These are phyloP conservation scores for Skeletonema marinoi DNA, from an alignment of 108 stramenopile species.

Conservation along the genomic window DNA sequence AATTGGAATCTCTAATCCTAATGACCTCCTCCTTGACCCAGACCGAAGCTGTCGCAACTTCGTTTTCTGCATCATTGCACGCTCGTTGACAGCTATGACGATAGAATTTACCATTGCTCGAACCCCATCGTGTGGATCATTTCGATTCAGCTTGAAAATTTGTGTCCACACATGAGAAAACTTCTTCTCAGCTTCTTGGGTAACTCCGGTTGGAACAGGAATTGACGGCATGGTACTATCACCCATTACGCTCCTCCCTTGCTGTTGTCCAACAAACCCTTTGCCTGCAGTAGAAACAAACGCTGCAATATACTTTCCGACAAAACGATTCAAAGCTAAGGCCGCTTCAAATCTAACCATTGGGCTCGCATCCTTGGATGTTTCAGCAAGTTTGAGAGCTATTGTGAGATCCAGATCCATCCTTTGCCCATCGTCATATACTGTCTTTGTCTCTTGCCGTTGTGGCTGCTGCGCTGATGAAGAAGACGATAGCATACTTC, in stretches of 20 bases:
- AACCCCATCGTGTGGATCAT: slow-evolving; percentile 73
- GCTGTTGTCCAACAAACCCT: slow-evolving; percentile 1
- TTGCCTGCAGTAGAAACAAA: slow-evolving; percentile 80
- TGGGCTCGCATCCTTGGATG: slow-evolving; percentile 64
- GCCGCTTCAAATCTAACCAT: slow-evolving; percentile 80
- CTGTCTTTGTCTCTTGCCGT: slow-evolving; percentile 23
- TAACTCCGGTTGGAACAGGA: slow-evolving; percentile 55
- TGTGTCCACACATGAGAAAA: slow-evolving; percentile 75
- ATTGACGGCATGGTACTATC: slow-evolving; percentile 20
- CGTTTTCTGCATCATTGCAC: slow-evolving; percentile 49
- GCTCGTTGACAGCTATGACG: slow-evolving; percentile 76
- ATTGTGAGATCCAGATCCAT: background rate
- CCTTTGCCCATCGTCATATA: slow-evolving; percentile 18
- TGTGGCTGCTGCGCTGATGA: slow-evolving; percentile 2
- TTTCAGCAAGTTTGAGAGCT: slow-evolving; percentile 10
- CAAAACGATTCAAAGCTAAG: slow-evolving; percentile 57
- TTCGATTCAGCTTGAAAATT: slow-evolving; percentile 61
- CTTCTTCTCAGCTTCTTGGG: slow-evolving; percentile 42
- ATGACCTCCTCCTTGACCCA: slow-evolving; percentile 23
- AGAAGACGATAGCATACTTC: slow-evolving; percentile 16
- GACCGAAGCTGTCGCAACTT: slow-evolving; percentile 28
- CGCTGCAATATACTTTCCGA: slow-evolving; percentile 71
- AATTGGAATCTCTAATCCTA: background rate
- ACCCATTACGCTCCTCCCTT: slow-evolving; percentile 29
- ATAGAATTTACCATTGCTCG: slow-evolving; percentile 36